Evolutionary conservation across 1,284 basidiomycete species (phyloP).

Genomic region (Tremellales sp.): DNA sequence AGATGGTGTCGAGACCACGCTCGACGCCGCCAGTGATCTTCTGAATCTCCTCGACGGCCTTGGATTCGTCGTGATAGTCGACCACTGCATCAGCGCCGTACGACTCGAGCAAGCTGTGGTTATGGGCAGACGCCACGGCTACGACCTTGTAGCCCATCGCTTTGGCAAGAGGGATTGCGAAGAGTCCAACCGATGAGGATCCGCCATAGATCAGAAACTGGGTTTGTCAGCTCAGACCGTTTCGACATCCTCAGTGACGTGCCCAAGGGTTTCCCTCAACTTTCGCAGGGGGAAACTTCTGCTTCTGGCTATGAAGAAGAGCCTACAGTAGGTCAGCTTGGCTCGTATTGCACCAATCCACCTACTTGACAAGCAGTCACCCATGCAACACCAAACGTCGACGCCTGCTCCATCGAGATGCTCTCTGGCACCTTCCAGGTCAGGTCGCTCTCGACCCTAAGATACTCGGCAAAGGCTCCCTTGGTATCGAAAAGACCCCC

Average conservation of each 20-base stretch:
- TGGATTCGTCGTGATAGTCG: constrained; percentile 28
- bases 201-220: constrained; percentile 51
- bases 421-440: constrained; percentile 27
- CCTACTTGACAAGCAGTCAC: constrained; percentile 45
- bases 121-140: constrained; percentile 48
- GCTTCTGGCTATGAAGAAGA: constrained; percentile 33
- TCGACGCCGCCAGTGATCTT: constrained; percentile 34
- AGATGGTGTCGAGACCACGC: constrained; percentile 37
- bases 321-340: constrained; percentile 27
- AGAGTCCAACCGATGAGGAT: constrained; percentile 51
- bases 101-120: constrained; percentile 48
- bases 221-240: background rate
- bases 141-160: constrained; percentile 51
- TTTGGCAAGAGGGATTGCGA: constrained; percentile 52
- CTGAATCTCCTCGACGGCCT: constrained; percentile 24
- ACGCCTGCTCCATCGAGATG: constrained; percentile 47
- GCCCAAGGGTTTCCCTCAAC: constrained; percentile 20
- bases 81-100: constrained; percentile 50
- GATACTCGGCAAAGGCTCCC: constrained; percentile 50
- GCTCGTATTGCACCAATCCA: background rate
- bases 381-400: constrained; percentile 48
- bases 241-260: background rate
- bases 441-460: constrained; percentile 34
- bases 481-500: constrained; percentile 45
- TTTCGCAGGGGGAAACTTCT: constrained; percentile 36